Evolutionary conservation across 768 basidiomycete genomes (phyloP).

Genomic region (Mycena amicta): DNA sequence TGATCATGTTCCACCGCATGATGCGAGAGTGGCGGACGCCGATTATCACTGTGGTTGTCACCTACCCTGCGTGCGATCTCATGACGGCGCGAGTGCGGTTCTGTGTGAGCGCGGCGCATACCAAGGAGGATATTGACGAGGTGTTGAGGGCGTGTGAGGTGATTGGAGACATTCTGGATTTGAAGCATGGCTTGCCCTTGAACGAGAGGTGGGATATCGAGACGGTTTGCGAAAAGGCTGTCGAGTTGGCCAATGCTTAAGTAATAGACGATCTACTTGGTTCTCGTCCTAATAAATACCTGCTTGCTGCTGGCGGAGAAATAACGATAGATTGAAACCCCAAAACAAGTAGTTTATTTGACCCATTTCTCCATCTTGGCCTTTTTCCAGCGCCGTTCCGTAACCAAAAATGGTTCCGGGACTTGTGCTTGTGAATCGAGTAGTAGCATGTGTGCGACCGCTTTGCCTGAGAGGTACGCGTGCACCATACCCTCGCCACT

Average conservation of each 20-base stretch:
- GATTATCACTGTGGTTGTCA: constrained; percentile 87
- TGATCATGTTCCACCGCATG: constrained; percentile 87
- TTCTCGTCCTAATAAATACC: no score
- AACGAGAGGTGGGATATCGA: constrained; percentile 79
- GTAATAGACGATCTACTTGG: no score
- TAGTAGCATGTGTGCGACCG: constrained; percentile 52
- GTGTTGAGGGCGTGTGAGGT: constrained; percentile 89
- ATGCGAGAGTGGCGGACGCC: constrained; percentile 82
- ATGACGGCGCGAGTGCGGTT: constrained; percentile 89
- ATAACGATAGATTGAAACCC: no score
- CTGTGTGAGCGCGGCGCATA: constrained; percentile 93
- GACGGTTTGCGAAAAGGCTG: constrained; percentile 68
- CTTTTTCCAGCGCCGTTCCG: not conserved
- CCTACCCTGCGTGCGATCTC: constrained; percentile 88
- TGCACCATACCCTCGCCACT: constrained; percentile 74
- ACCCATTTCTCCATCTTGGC: not conserved
- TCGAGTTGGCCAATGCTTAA: constrained; percentile 85
- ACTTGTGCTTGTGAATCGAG: not conserved
- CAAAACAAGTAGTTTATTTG: no score
- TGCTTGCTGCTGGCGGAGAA: no score
- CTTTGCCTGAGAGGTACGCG: constrained; percentile 63
- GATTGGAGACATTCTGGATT: constrained; percentile 84
- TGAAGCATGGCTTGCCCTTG: constrained; percentile 70
- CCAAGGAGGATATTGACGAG: constrained; percentile 93
- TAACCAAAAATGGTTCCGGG: constrained; percentile 26